Percentiles rank a stretch among this genome's conserved stretches.
Conservation (phyloP, 1,139 yeast species). For the Kluyveromyces marxianus region DNA sequence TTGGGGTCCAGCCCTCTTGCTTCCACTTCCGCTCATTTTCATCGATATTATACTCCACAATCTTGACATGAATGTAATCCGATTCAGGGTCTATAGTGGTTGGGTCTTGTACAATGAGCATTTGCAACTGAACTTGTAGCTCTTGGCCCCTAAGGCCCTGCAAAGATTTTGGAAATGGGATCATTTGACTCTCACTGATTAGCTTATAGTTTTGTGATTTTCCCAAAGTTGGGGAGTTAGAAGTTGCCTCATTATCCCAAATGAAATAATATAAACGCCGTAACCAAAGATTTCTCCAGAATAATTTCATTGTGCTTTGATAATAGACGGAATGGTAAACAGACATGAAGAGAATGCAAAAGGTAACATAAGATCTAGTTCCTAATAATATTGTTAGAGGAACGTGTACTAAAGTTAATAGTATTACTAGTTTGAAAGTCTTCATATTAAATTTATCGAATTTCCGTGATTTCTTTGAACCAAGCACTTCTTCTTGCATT, state of each 20-base stretch:
- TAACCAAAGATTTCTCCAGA: constrained; percentile 23
- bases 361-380: constrained; percentile 10
- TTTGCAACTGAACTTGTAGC: constrained; percentile 13
- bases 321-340: constrained; percentile 25
- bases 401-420: constrained; percentile 14
- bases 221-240: neutral
- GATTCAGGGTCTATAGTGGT: constrained; percentile 7
- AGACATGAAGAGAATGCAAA: constrained; percentile 7
- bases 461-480: constrained; percentile 1
- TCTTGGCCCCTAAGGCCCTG: constrained; percentile 9
- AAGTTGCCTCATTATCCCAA: constrained; percentile 1
- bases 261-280: constrained; percentile 15
- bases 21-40: constrained; percentile 30
- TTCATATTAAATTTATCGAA: neutral
- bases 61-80: constrained; percentile 5
- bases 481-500: constrained; percentile 14
- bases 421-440: constrained; percentile 2
- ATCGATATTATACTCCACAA: constrained; percentile 16
- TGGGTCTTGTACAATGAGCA: constrained; percentile 6
- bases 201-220: neutral
- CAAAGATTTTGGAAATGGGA: constrained; percentile 14
- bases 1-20: constrained; percentile 18
- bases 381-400: constrained; percentile 11
- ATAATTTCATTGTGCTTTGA: constrained; percentile 22
- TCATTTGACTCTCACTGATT: constrained; percentile 3